A percentile compares a stretch with the other conserved stretches of the same genome.
Conservation (phyloP, 78 protist species). For the Dictyostelium citrinum region DNA sequence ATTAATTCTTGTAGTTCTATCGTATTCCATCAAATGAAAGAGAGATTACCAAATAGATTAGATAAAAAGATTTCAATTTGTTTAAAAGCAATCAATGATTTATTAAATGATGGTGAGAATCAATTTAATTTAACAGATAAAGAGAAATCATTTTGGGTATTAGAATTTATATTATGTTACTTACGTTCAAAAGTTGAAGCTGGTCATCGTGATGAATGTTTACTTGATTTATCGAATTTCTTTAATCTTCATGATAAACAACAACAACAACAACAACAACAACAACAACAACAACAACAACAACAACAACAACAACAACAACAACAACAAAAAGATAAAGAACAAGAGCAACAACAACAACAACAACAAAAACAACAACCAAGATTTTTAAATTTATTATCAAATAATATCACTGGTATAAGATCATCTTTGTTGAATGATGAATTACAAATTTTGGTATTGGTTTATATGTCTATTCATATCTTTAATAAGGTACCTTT, state of each 20-base stretch:
- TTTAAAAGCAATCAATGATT: not conserved
- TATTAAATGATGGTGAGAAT: not conserved
- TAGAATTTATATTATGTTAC: slow-evolving; percentile 6
- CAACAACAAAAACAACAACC: not conserved
- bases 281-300: not conserved
- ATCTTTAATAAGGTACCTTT: slow-evolving; percentile 28
- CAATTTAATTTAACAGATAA: not conserved
- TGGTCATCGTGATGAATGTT: not conserved
- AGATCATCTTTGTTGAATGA: not conserved
- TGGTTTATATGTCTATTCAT: not conserved
- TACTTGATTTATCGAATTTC: not conserved
- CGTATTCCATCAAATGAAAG: slow-evolving; percentile 6
- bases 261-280: not conserved
- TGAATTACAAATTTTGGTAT: not conserved
- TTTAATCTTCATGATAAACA: not conserved
- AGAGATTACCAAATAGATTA: not conserved
- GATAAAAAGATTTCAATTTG: not conserved
- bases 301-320: not conserved
- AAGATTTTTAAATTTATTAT: not conserved
- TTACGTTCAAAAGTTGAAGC: not conserved
- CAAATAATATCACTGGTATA: not conserved
- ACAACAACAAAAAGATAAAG: no score
- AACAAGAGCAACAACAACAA: no score
- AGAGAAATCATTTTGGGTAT: slow-evolving; percentile 58
- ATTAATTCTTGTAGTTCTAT: not conserved